Conservation (phyloP, 75 land plant species). For the Azolla pinnata region DNA sequence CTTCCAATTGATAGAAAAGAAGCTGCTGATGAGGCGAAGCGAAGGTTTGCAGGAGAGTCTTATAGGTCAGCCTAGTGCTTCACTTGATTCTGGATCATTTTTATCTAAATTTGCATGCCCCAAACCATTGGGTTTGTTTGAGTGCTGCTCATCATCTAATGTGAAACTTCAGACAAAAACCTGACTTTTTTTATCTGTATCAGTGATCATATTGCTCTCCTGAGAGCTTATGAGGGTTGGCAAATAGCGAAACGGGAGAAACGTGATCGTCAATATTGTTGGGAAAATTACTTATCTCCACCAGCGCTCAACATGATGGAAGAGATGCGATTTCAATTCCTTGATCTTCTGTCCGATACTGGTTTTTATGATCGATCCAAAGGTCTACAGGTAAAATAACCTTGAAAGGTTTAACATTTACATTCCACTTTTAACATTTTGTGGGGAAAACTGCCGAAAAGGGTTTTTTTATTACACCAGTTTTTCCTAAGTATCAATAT, state of each 20-base stretch:
- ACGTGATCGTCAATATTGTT: constrained; percentile 59
- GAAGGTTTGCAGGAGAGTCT: constrained; percentile 91
- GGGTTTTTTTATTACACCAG: too few relatives aligned
- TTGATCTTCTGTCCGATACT: constrained; percentile 68
- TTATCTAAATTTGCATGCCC: too few relatives aligned
- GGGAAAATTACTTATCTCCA: constrained; percentile 79
- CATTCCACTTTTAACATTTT: too few relatives aligned
- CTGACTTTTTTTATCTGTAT: constrained; percentile 11
- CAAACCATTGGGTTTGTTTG: too few relatives aligned
- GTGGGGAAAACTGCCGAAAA: too few relatives aligned
- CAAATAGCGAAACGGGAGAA: constrained; percentile 63
- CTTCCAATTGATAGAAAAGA: constrained; percentile 89
- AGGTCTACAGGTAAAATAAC: constrained; percentile 39
- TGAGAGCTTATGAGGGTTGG: constrained; percentile 83
- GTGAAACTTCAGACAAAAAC: too few relatives aligned
- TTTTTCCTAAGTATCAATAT: too few relatives aligned
- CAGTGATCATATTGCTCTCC: constrained; percentile 92
- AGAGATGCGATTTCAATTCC: constrained; percentile 76
- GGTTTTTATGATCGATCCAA: constrained; percentile 67
- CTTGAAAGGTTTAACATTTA: too few relatives aligned
- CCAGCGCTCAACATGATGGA: constrained; percentile 84
- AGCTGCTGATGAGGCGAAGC: constrained; percentile 85
- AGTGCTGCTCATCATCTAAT: too few relatives aligned
- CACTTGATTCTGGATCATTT: too few relatives aligned
- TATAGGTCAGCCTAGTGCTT: constrained; percentile 54